Conservation (phyloP, 176 grass and related monocot species). For the Bonia amplexicaulis region DNA sequence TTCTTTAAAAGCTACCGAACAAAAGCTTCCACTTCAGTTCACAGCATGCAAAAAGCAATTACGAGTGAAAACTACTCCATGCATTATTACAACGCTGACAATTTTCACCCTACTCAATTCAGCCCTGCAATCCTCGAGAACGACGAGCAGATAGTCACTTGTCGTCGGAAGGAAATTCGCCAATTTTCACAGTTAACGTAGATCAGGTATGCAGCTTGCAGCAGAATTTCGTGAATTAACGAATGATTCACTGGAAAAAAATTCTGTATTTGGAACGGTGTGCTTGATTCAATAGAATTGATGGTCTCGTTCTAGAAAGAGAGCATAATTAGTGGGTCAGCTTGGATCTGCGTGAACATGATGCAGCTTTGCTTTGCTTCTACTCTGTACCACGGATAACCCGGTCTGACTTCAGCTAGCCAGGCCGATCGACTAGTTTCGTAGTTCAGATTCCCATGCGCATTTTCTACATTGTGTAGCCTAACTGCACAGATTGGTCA, state of each 20-base stretch:
- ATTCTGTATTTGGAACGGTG: neutral
- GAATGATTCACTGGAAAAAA: neutral
- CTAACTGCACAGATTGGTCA: neutral
- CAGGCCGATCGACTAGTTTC: neutral
- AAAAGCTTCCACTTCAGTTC: too few relatives aligned
- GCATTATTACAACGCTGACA: neutral
- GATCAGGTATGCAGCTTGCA: neutral
- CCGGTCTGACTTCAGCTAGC: neutral
- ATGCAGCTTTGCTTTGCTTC: neutral
- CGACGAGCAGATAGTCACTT: neutral
- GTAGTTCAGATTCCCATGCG: neutral
- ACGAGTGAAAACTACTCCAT: neutral
- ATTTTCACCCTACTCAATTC: neutral
- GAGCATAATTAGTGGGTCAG: neutral
- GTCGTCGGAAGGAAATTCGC: neutral
- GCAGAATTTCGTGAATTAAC: neutral
- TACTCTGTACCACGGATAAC: neutral
- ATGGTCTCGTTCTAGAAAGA: neutral
- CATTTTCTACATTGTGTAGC: neutral
- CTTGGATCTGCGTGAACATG: neutral
- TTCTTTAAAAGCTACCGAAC: too few relatives aligned
- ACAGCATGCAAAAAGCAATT: neutral
- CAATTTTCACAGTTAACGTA: neutral
- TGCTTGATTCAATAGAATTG: neutral
- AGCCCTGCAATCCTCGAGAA: neutral